Percentiles rank a stretch among this genome's conserved stretches.
Evolutionary conservation across 306 rosid species (phyloP).

Genomic region (Cucumis sativus): DNA sequence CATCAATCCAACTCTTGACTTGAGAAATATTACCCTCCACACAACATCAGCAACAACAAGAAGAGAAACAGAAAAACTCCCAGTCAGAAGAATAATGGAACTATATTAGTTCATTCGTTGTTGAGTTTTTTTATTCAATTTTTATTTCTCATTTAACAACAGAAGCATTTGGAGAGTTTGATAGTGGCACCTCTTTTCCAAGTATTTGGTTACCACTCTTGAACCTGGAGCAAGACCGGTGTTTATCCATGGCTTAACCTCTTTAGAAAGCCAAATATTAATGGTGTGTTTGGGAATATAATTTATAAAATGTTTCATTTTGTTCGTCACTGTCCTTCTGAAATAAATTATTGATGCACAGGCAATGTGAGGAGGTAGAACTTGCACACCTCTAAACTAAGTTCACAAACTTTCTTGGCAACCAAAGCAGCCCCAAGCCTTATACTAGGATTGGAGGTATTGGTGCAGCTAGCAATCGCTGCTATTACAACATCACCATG

Average conservation of each 20-base stretch:
- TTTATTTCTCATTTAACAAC: neutral
- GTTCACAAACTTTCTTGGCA: constrained; percentile 89
- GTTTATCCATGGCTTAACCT: constrained; percentile 94
- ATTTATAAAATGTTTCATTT: neutral
- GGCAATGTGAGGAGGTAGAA: neutral
- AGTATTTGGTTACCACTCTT: constrained; percentile 88
- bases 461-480: constrained; percentile 93
- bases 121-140: neutral
- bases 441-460: constrained; percentile 86
- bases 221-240: constrained; percentile 98
- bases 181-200: constrained; percentile 50
- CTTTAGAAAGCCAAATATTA: neutral
- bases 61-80: neutral
- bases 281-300: neutral
- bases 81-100: neutral
- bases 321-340: neutral
- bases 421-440: constrained; percentile 96
- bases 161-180: neutral
- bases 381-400: constrained; percentile 59
- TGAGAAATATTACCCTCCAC: neutral
- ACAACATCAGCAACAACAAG: neutral
- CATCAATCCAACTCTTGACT: neutral
- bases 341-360: neutral
- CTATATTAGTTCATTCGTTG: neutral
- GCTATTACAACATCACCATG: constrained; percentile 91